Evolutionary conservation across 768 basidiomycete species (phyloP).

Genomic region (Mycena vulgaris): DNA sequence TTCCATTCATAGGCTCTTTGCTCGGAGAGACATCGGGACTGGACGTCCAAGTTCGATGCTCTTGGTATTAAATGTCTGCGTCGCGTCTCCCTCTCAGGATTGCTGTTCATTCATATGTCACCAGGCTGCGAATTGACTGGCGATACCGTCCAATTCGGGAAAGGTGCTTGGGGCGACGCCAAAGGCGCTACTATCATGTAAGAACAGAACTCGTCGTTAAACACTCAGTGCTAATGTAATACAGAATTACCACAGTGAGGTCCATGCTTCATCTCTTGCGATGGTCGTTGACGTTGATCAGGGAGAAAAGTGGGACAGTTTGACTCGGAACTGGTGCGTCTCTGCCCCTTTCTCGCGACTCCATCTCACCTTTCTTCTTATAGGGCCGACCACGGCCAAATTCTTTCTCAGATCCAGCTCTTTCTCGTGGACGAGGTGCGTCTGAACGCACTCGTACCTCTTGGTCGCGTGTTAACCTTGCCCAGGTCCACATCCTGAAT

Average conservation of each 20-base stretch:
- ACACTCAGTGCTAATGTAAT: constrained; percentile 13
- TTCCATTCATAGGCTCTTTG: constrained; percentile 80
- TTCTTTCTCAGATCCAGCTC: constrained; percentile 80
- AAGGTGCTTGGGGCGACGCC: constrained; percentile 80
- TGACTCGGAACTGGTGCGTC: constrained; percentile 87
- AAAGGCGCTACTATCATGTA: constrained; percentile 87
- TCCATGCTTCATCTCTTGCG: neutral
- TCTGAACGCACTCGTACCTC: neutral
- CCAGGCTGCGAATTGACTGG: constrained; percentile 93
- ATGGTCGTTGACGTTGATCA: constrained; percentile 45
- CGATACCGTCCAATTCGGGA: constrained; percentile 82
- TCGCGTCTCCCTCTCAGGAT: constrained; percentile 34
- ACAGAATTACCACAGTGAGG: constrained; percentile 84
- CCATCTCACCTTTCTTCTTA: constrained; percentile 3
- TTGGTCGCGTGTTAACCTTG: neutral
- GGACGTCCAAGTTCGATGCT: constrained; percentile 84
- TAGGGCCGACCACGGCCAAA: constrained; percentile 75
- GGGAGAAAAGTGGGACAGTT: constrained; percentile 97
- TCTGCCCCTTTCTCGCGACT: constrained; percentile 1
- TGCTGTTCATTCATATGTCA: constrained; percentile 9
- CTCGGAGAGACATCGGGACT: constrained; percentile 86
- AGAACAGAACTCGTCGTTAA: constrained; percentile 39
- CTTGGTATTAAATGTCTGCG: constrained; percentile 81
- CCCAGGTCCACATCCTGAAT: constrained; percentile 91
- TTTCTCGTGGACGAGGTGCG: constrained; percentile 93